Conservation (phyloP, 495 filamentous ascomycete genomes). For the Neurospora sp. region DNA sequence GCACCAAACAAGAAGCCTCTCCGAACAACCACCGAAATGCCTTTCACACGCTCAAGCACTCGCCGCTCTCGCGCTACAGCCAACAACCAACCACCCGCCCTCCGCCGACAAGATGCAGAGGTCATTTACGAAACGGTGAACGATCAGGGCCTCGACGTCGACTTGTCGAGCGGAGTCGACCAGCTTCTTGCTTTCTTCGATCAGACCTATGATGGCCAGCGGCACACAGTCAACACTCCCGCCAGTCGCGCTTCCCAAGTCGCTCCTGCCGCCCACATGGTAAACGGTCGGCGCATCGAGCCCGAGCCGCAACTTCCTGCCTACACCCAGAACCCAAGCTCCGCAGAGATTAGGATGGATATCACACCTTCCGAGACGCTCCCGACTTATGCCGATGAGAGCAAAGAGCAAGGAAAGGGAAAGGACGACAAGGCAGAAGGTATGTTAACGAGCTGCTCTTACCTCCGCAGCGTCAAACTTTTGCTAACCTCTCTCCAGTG, state of each 20-base stretch:
- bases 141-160: neutral
- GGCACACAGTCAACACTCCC: neutral
- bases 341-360: neutral
- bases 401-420: neutral
- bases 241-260: neutral
- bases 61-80: neutral
- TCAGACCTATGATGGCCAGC: neutral
- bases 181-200: neutral
- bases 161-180: neutral
- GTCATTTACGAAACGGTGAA: neutral
- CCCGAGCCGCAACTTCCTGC: neutral
- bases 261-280: neutral
- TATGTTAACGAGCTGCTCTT: neutral
- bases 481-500: too few relatives aligned
- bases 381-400: neutral
- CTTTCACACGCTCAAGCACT: neutral
- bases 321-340: neutral
- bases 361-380: neutral
- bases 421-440: neutral
- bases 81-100: neutral
- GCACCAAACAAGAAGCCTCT: neutral
- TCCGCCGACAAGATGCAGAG: neutral
- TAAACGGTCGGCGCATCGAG: neutral
- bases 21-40: neutral
- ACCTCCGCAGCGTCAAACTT: fast-evolving